These are phyloP conservation scores for Podila horticola DNA, from an alignment of 192 early-diverging fungal species.

Conservation along the genomic window DNA sequence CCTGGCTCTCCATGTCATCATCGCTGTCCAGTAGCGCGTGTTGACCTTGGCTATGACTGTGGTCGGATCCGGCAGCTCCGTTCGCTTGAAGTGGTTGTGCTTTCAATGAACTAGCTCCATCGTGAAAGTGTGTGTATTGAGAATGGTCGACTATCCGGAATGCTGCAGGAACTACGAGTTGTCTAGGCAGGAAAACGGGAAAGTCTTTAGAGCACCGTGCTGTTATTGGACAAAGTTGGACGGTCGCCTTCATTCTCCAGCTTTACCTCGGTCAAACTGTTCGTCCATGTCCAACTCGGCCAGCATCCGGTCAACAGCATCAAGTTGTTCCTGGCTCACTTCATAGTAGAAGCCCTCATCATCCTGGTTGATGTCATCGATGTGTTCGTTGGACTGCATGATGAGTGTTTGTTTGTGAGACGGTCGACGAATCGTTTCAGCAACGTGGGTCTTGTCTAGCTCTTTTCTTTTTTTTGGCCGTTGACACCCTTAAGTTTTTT, in stretches of 20 bases:
- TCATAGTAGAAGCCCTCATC: slow-evolving; percentile 16
- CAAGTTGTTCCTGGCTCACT: slow-evolving; percentile 43
- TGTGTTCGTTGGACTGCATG: slow-evolving; percentile 21
- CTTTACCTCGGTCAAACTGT: slow-evolving; percentile 35
- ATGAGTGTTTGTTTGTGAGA: not conserved
- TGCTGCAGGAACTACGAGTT: slow-evolving; percentile 36
- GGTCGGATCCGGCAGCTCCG: too few species aligned
- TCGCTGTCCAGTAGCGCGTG: not conserved
- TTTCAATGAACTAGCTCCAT: too few species aligned
- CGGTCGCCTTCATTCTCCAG: not conserved
- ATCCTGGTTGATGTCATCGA: slow-evolving; percentile 5
- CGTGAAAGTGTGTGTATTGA: not conserved
- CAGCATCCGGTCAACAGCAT: slow-evolving; percentile 50
- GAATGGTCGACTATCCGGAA: slow-evolving; percentile 46
- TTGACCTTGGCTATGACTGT: not conserved
- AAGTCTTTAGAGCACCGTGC: not conserved
- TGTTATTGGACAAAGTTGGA: not conserved
- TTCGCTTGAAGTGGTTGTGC: too few species aligned
- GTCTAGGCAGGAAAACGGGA: slow-evolving; percentile 3
- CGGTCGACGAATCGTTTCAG: not conserved
- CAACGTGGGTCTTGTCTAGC: not conserved
- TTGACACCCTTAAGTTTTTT: too few species aligned
- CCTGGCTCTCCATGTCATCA: not conserved
- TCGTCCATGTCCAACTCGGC: slow-evolving; percentile 47
- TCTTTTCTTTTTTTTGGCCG: not conserved